Evolutionary conservation across 441 rosid genomes (phyloP).

Genomic region (Theobroma grandiflorum): DNA sequence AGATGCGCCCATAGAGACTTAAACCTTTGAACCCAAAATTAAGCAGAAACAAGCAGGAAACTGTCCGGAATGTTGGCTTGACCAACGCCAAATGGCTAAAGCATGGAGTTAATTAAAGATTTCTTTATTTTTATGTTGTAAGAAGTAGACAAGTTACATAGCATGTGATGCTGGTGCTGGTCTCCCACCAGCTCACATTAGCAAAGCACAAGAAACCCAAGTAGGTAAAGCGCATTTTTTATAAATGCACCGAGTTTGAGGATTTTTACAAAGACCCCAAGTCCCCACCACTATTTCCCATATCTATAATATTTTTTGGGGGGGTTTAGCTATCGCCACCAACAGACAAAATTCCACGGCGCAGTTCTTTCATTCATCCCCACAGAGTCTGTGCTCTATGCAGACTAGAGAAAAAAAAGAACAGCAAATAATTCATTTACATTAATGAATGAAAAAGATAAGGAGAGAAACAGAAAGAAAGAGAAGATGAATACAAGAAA

Average conservation of each 20-base stretch:
- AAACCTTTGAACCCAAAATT: background rate
- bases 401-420: background rate
- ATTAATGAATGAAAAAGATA: background rate
- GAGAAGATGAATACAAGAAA: background rate
- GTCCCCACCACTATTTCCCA: constrained; percentile 31
- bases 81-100: constrained; percentile 7
- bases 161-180: constrained; percentile 32
- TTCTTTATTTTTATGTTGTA: background rate
- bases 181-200: constrained; percentile 40
- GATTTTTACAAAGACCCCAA: background rate
- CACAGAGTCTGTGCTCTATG: constrained; percentile 4
- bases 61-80: constrained; percentile 36
- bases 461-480: background rate
- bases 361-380: constrained; percentile 16
- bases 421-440: constrained; percentile 18
- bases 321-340: background rate
- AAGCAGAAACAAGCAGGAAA: constrained; percentile 20
- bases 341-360: constrained; percentile 34
- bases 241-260: constrained; percentile 29
- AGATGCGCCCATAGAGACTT: constrained; percentile 15
- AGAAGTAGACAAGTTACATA: constrained; percentile 33
- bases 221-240: constrained; percentile 30
- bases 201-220: constrained; percentile 31
- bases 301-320: background rate
- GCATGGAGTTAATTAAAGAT: background rate